These are phyloP conservation scores for Physaria fendleri DNA, from an alignment of 345 rosid genomes.

Conservation along the genomic window DNA sequence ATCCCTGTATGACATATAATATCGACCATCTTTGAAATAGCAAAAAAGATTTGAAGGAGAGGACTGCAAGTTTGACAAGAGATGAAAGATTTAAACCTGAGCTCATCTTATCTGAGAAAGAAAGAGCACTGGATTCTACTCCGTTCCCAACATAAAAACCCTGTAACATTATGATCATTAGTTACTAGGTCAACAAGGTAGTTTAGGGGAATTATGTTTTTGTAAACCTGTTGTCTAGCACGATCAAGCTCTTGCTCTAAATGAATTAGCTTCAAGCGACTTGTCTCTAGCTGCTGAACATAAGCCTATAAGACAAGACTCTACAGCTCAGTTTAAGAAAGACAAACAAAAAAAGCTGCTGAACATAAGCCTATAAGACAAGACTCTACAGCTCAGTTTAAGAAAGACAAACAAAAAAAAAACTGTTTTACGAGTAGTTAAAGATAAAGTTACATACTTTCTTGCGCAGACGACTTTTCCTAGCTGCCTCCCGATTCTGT, in stretches of 20 bases:
- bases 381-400: neutral
- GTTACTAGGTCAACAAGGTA: neutral
- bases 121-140: constrained; percentile 41
- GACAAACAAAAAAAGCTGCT: neutral
- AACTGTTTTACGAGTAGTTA: neutral
- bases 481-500: constrained; percentile 97
- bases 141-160: constrained; percentile 55
- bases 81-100: constrained; percentile 47
- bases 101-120: constrained; percentile 46
- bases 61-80: too few species aligned
- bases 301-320: constrained; percentile 57
- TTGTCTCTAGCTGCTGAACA: constrained; percentile 90
- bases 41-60: too few species aligned
- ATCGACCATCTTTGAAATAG: too few species aligned
- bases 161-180: constrained; percentile 29
- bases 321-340: neutral
- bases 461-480: constrained; percentile 91
- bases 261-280: constrained; percentile 77
- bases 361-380: constrained; percentile 74
- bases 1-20: too few species aligned
- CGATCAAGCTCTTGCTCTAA: constrained; percentile 81
- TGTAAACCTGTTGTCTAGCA: constrained; percentile 68
- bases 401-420: neutral
- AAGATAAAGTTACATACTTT: constrained; percentile 43
- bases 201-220: neutral